phyloP scores from a whole-genome alignment of 1,139 yeast species.

The Diutina siamensis region DNA sequence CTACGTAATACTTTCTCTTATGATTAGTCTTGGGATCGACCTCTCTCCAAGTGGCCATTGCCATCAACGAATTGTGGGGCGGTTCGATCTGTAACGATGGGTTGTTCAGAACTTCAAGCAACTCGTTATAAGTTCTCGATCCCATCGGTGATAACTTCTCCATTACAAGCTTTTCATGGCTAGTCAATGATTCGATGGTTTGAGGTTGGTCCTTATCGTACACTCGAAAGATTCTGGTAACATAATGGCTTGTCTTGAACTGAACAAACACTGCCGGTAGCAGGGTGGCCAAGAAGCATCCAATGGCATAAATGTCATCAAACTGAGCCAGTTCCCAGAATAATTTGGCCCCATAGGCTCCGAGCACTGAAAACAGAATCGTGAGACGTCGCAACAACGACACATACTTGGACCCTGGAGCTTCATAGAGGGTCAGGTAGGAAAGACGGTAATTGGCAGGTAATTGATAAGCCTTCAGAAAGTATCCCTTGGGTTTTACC shows the following conservation, averaged over 20 bases:
- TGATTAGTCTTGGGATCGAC: constrained; percentile 21
- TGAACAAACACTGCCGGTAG: constrained; percentile 42
- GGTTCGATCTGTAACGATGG: constrained; percentile 18
- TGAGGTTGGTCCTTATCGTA: constrained; percentile 56
- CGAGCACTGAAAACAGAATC: constrained; percentile 42
- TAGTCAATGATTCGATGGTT: constrained; percentile 46
- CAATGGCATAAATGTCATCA: constrained; percentile 40
- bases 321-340: constrained; percentile 46
- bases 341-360: constrained; percentile 43
- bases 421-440: constrained; percentile 42
- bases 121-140: constrained; percentile 49
- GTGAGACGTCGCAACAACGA: constrained; percentile 44
- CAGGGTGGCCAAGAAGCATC: constrained; percentile 26
- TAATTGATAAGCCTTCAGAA: constrained; percentile 19
- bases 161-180: constrained; percentile 54
- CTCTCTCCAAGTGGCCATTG: constrained; percentile 54
- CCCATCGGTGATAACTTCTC: constrained; percentile 64
- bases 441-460: constrained; percentile 37
- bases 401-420: constrained; percentile 45
- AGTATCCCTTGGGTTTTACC: constrained; percentile 13
- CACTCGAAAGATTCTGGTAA: constrained; percentile 58
- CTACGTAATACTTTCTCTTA: constrained; percentile 37
- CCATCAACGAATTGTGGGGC: constrained; percentile 20
- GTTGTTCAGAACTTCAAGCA: constrained; percentile 38
- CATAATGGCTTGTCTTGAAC: constrained; percentile 54